phyloP scores from a whole-genome alignment of 768 basidiomycete species.

The Megacollybia marginata region DNA sequence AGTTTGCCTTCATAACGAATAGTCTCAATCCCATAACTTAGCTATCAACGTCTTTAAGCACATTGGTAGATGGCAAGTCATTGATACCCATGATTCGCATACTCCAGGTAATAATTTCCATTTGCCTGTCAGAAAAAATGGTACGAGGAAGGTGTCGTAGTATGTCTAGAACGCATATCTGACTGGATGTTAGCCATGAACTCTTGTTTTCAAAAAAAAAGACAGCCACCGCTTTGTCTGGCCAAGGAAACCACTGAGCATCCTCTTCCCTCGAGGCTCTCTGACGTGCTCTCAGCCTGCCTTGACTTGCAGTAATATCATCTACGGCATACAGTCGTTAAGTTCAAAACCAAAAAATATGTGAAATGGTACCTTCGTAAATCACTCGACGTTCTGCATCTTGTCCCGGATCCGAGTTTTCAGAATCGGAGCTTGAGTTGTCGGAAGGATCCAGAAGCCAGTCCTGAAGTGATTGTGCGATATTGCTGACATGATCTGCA shows the following conservation, averaged over 20 bases:
- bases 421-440: too few species aligned
- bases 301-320: too few species aligned
- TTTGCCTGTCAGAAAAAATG: constrained; percentile 5
- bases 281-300: too few species aligned
- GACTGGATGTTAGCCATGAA: neutral
- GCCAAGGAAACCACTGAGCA: neutral
- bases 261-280: too few species aligned
- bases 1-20: constrained; percentile 11
- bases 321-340: too few species aligned
- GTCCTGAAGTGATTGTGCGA: too few species aligned
- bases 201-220: neutral
- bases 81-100: neutral
- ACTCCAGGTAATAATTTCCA: neutral
- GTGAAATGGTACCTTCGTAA: too few species aligned
- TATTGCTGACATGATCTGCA: too few species aligned
- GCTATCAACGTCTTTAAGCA: constrained; percentile 9
- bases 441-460: too few species aligned
- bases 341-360: too few species aligned
- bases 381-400: too few species aligned
- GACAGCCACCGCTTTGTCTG: neutral
- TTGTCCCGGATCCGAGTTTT: too few species aligned
- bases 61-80: neutral
- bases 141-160: constrained; percentile 2
- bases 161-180: constrained; percentile 5
- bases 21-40: constrained; percentile 8